Evolutionary conservation across 257 asterid species (phyloP), one percentile per base, ranked within the genome.

Genomic region (Knoxia roxburghii): DNA sequence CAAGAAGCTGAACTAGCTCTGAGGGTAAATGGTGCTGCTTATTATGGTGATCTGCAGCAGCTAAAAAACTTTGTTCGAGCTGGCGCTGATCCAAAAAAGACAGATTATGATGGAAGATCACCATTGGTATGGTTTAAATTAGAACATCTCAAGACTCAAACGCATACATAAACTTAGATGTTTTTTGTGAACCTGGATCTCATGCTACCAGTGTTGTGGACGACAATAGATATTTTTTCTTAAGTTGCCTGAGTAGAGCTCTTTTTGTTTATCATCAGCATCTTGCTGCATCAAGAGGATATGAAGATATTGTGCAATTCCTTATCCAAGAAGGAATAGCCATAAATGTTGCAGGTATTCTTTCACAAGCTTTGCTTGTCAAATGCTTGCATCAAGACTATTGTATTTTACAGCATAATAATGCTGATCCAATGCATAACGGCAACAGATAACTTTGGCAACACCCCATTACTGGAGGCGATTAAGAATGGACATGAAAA

Each of bases 1-100:
- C 95, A 88, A 57, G 99, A 90, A 73, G 94, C 94, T 24, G 99
- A 88, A 70, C 92, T 93, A 73, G 96, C 99, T 75, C 68, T 90
- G 78, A 86, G 89, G 72, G 90, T 93, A 57, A 93, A 93, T 33
- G 83, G 84, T 78, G 87, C 97, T 51, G 95, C 96, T 48, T 88
- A 80, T 78, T 73, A 86, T 1, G 99, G 95, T 30, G 95, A 93
- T 72, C 69, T 93, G 67, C 77, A 86, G 77, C 97, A 93, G 72
- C 77, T 93, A 57, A 86, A 90, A 74, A 77, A 80, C 65, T 59
- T 93, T 23, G 82, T 86, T 60, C 87, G 89, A 37, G 89, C 97
- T 51, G 99, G 97, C 67, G 99, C 99, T 37, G 95, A 93, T 80
- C 95, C 95, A 0, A 84, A 85, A 69, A 90, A 80, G 79, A 81